These are phyloP conservation scores for Erodium trifolium DNA, from an alignment of 441 rosid genomes.

Conservation along the genomic window DNA sequence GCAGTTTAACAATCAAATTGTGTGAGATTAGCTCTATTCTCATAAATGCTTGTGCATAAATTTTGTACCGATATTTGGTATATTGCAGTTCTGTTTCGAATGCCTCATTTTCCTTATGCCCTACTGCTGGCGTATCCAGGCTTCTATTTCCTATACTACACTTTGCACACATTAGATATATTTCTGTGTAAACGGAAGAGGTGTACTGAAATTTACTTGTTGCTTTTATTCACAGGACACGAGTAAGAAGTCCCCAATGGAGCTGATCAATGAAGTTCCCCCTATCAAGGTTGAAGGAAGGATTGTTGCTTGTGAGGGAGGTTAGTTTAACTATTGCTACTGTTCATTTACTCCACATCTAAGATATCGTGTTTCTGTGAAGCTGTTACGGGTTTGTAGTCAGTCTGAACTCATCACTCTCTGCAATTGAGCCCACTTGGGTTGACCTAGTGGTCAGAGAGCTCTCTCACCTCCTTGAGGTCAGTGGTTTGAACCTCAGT, in stretches of 20 bases:
- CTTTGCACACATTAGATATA: not conserved
- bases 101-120: not conserved
- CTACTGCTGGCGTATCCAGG: not conserved
- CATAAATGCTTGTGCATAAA: not conserved
- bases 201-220: not conserved
- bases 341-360: not conserved
- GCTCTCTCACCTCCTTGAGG: too few species aligned
- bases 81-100: not conserved
- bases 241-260: conserved; percentile 95
- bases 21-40: not conserved
- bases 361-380: not conserved
- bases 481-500: too few species aligned
- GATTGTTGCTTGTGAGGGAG: conserved; percentile 97
- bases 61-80: not conserved
- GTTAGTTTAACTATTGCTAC: conserved; percentile 31
- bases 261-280: conserved; percentile 90
- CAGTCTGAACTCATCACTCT: too few species aligned
- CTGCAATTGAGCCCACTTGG: too few species aligned
- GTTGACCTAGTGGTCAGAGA: too few species aligned
- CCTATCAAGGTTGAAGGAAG: conserved; percentile 91
- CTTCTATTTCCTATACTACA: not conserved
- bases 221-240: conserved; percentile 43
- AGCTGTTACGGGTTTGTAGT: too few species aligned
- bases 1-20: not conserved
- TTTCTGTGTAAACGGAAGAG: not conserved